Conservation (phyloP, 2,329 filamentous ascomycete genomes). For the Trichoderma sp. region DNA sequence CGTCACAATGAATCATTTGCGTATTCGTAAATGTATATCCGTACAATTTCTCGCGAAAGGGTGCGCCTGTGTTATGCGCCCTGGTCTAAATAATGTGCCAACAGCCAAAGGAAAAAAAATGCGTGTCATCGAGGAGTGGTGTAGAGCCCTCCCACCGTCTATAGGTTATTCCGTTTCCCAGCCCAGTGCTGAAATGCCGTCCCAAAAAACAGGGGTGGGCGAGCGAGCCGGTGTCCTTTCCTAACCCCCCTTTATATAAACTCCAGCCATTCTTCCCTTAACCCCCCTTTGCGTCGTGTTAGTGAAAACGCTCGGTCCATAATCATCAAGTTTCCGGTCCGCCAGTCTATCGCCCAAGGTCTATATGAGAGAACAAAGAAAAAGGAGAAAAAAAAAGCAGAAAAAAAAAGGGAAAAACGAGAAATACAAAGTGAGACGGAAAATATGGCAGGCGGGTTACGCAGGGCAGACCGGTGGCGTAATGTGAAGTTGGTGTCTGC, state of each 20-base stretch:
- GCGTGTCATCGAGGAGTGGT: slow-evolving; percentile 22
- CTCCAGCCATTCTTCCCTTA: slow-evolving; percentile 25
- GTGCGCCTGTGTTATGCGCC: slow-evolving; percentile 16
- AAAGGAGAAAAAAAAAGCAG: not conserved
- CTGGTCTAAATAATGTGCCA: slow-evolving; percentile 24
- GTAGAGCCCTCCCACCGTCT: slow-evolving; percentile 24
- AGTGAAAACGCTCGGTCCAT: slow-evolving; percentile 27
- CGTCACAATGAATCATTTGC: not conserved
- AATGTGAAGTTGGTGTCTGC: not conserved
- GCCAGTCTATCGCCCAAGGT: slow-evolving; percentile 30
- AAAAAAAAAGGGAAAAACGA: not conserved
- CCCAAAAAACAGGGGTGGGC: slow-evolving; percentile 8
- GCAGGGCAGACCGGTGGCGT: not conserved
- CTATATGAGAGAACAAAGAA: slow-evolving; percentile 18
- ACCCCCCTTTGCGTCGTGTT: slow-evolving; percentile 14
- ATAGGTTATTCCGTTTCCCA: slow-evolving; percentile 16
- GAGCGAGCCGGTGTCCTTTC: slow-evolving; percentile 21
- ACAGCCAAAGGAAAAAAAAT: slow-evolving; percentile 24
- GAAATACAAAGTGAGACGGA: not conserved
- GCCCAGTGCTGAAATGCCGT: slow-evolving; percentile 15
- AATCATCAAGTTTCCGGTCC: slow-evolving; percentile 26
- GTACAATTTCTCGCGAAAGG: slow-evolving; percentile 24
- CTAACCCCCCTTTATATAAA: slow-evolving; percentile 14
- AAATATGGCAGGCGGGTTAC: not conserved
- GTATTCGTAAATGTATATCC: slow-evolving; percentile 18